Base-by-base conservation (phyloP, 179 eudicot species). In the Nepenthes alata region DNA sequence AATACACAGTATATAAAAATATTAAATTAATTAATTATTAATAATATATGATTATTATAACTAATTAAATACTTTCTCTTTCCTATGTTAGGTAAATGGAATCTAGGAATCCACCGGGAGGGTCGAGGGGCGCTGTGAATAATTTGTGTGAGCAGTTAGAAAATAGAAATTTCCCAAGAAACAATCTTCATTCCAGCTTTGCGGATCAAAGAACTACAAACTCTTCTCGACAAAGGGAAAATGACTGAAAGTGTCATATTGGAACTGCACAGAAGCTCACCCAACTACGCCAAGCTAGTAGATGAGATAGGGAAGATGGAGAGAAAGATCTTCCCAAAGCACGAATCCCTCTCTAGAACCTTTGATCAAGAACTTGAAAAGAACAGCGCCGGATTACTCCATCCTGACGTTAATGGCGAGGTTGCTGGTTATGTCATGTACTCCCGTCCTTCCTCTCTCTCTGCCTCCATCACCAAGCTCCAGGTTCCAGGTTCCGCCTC, bases 391-490 rank as follows among this genome's bases (percentile, higher is more conserved):
- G 95, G 96, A 2, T 77, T 91, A 65, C 63, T 86, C 16, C 88
- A 80, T 77, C 50, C 73, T 11, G 57, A 61, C 37, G 62, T 69
- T 56, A 68, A 72, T 60, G 91, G 82, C 5, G 89, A 84, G 44
- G 67, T 88, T 62, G 87, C 78, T 55, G 96, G 98, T 35, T 88
- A 91, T 75, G 81, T 72, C 58, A 88, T 88, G 96, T 88, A 78
- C 59, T 76, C 87, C 2, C 84, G 81, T 77, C 95, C 95, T 3
- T 80, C 97, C 55, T 91, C 95, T n/a, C 84, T 88, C 63, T 72
- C 53, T 58, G 85, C 91, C 14, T 67, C 81, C 64, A 84, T 91
- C 38, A 82, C 87, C 8, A 88, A 91, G 66, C 86, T 91, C 52
- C 96, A 96, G 69, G 97, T 96, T 91, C 54, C 25, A 0, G 2